Evolutionary conservation across 192 early-diverging fungal species (phyloP), one percentile per base, ranked within the genome.

Genomic region (Linnemannia elongata): DNA sequence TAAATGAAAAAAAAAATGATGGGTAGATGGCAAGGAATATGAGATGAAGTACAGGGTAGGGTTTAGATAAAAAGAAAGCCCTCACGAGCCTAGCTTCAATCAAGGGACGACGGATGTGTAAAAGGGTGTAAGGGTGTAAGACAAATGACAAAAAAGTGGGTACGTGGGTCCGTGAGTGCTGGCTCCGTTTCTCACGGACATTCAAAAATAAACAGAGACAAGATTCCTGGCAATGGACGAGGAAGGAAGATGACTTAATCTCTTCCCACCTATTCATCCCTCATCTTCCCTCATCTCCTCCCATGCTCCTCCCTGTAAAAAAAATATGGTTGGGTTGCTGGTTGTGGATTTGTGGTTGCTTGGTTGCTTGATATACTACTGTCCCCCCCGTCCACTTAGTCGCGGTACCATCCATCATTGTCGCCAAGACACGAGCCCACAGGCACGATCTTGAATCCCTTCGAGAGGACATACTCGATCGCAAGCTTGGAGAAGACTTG

Each of bases 341-440:
- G 49, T 18, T 52, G 18, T 52, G 4, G 47, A 4, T 7, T 49
- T 49, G 12, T 49, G 47, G 13, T 49, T 49, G 72, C 13, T 35
- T 75, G 7, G 1, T 8, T 55, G 36, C 42, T 68, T 13, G 44
- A 18, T 55, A 24, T 68, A 18, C 38, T 71, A 20, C 15, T 33
- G 4, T 44, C 20, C 15, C 35, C 38, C 41, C 18, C 55, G 20
- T 41, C 24, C 20, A 20, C 71, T 35, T 78, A 78, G 12, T 77
- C 33, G 22, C 76, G 22, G 72, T 83, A 83, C 82, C 82, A 83
- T 18, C 72, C 76, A 15, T 24, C 45, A 15, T 72, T 72, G 30
- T 83, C 82, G 12, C 88, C 89, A 22, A 90, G 77, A 55, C 91
- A 92, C 8, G 80, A 74, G 27, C 79, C 90, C 33, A 91, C 89